Percentiles rank a stretch among this genome's conserved stretches.
These are phyloP conservation scores for Pseudozyma thailandica DNA, from an alignment of 1,284 basidiomycete genomes.

Conservation along the genomic window DNA sequence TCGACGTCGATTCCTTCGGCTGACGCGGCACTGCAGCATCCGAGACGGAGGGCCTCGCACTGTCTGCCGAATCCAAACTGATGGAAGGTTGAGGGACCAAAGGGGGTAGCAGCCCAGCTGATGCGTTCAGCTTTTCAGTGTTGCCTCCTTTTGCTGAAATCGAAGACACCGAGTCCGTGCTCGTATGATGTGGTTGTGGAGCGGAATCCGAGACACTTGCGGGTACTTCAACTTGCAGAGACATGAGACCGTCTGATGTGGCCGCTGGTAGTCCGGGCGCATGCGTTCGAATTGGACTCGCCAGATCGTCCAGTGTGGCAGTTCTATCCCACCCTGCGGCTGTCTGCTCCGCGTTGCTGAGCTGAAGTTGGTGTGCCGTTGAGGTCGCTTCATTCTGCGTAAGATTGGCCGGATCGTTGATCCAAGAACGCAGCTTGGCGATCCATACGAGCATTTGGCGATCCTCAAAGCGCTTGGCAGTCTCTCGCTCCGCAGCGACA, in stretches of 20 bases:
- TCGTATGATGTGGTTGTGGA: background rate
- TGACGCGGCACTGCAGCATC: background rate
- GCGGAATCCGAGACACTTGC: slow-evolving; percentile 15
- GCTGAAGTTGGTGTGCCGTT: background rate
- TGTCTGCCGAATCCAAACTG: background rate
- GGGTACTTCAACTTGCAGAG: slow-evolving; percentile 34
- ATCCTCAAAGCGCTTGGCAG: slow-evolving; percentile 51
- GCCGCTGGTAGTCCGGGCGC: slow-evolving; percentile 3
- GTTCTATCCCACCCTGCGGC: background rate
- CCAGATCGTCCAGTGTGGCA: slow-evolving; percentile 1
- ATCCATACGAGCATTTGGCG: slow-evolving; percentile 60
- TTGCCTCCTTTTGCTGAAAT: background rate
- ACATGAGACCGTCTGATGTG: slow-evolving; percentile 32
- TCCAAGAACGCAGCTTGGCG: slow-evolving; percentile 53
- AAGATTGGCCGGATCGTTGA: slow-evolving; percentile 39
- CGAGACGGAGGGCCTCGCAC: background rate
- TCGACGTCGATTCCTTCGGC: background rate
- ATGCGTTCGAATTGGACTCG: background rate
- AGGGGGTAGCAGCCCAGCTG: slow-evolving; percentile 22
- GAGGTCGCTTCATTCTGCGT: background rate
- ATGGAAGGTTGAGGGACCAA: slow-evolving; percentile 16
- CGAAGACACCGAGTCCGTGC: background rate
- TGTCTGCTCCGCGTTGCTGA: background rate
- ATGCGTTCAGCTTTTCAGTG: background rate
- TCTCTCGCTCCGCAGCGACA: slow-evolving; percentile 60